Conservation (phyloP, 2,329 filamentous ascomycete species). For the Lasiodiplodia theobromae region DNA sequence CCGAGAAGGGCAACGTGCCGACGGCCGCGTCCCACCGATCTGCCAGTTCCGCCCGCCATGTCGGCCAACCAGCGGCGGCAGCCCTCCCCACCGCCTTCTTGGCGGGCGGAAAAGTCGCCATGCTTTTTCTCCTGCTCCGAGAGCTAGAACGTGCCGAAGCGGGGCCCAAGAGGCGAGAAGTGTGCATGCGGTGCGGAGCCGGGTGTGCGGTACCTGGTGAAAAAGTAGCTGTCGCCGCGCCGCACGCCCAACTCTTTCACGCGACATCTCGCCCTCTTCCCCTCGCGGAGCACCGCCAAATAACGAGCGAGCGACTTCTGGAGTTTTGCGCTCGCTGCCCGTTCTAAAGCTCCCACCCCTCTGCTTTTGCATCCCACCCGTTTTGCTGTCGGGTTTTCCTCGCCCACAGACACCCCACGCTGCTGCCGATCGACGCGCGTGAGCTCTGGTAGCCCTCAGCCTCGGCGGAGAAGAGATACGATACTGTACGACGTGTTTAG, state of each 20-base stretch:
- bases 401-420: too few relatives aligned
- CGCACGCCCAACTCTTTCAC: background rate
- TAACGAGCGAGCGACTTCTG: slow-evolving; percentile 60
- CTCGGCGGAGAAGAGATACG: background rate
- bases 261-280: background rate
- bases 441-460: slow-evolving; percentile 3
- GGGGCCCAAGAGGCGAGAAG: slow-evolving; percentile 2
- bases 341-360: slow-evolving; percentile 55
- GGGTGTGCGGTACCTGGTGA: background rate
- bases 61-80: background rate
- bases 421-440: background rate
- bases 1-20: slow-evolving; percentile 9
- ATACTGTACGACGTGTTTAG: background rate
- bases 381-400: background rate
- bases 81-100: background rate
- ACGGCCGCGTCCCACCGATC: slow-evolving; percentile 19
- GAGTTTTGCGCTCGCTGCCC: slow-evolving; percentile 63
- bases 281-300: slow-evolving; percentile 1
- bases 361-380: background rate
- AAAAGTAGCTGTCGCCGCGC: slow-evolving; percentile 2
- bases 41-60: slow-evolving; percentile 2
- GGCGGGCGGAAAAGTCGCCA: slow-evolving; percentile 25
- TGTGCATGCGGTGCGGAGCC: background rate
- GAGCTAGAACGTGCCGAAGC: background rate
- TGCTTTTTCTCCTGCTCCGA: slow-evolving; percentile 14